Conservation (phyloP, 495 filamentous ascomycete species). For the Tetracladium setigerum region DNA sequence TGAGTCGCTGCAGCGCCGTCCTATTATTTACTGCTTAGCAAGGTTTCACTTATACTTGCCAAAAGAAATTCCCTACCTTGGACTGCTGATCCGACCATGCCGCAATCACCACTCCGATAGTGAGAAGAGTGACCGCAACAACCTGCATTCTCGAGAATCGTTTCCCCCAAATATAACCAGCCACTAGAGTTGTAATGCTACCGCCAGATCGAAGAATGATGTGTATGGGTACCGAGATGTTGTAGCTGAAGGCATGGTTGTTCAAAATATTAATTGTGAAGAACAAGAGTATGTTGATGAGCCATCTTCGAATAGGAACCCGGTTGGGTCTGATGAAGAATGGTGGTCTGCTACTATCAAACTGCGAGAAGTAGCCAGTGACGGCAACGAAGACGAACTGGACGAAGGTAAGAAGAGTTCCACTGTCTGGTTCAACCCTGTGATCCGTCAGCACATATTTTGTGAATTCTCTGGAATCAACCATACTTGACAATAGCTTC, state of each 20-base stretch:
- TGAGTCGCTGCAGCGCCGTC: conserved; percentile 22
- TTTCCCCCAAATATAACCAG: conserved; percentile 79
- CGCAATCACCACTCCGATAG: conserved; percentile 74
- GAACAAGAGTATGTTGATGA: conserved; percentile 84
- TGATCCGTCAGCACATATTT: conserved; percentile 15
- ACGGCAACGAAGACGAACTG: conserved; percentile 84
- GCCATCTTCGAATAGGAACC: conserved; percentile 81
- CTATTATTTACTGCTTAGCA: conserved; percentile 15
- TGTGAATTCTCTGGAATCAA: not conserved
- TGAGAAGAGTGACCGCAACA: conserved; percentile 70
- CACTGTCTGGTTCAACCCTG: conserved; percentile 54
- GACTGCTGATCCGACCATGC: conserved; percentile 81
- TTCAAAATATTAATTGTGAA: conserved; percentile 89
- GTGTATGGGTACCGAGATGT: conserved; percentile 92
- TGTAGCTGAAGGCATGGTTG: conserved; percentile 95
- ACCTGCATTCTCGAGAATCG: conserved; percentile 75
- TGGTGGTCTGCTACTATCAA: conserved; percentile 46
- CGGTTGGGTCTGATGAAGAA: conserved; percentile 66
- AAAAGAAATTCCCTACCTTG: conserved; percentile 50
- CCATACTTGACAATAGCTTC: conserved; percentile 91
- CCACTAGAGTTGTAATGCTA: conserved; percentile 85
- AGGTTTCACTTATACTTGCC: not conserved
- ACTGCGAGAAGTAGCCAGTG: conserved; percentile 68
- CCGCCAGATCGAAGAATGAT: conserved; percentile 95
- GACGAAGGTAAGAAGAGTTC: conserved; percentile 85